Conservation (phyloP, 1,284 basidiomycete species). For the Hypsizygus ulmarius region DNA sequence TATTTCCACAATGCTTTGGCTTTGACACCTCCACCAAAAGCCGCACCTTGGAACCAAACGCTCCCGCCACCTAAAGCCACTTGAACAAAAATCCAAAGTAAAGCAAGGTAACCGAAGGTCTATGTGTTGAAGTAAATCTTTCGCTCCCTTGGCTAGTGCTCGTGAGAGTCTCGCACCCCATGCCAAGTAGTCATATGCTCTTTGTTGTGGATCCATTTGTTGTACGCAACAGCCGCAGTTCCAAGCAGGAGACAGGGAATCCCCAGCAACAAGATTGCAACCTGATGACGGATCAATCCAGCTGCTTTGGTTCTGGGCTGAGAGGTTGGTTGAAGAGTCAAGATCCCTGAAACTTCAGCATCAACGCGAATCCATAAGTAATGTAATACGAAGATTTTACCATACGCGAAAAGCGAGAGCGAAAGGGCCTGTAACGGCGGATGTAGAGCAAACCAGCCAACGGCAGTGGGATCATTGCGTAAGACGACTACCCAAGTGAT, state of each 20-base stretch:
- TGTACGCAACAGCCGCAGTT: slow-evolving; percentile 49
- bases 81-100: slow-evolving; percentile 57
- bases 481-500: slow-evolving; percentile 57
- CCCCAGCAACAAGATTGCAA: slow-evolving; percentile 50
- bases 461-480: slow-evolving; percentile 42
- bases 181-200: slow-evolving; percentile 68
- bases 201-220: slow-evolving; percentile 47
- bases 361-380: not conserved
- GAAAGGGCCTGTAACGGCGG: slow-evolving; percentile 59
- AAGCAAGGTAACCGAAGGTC: slow-evolving; percentile 56
- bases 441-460: slow-evolving; percentile 66
- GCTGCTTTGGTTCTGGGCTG: slow-evolving; percentile 63
- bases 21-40: slow-evolving; percentile 62
- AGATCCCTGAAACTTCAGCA: slow-evolving; percentile 46
- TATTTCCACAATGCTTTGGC: slow-evolving; percentile 77
- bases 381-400: slow-evolving; percentile 33
- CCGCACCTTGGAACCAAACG: slow-evolving; percentile 63
- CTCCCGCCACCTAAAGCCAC: slow-evolving; percentile 58
- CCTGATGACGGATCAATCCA: slow-evolving; percentile 63
- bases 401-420: slow-evolving; percentile 55
- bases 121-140: slow-evolving; percentile 22
- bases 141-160: slow-evolving; percentile 7
- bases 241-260: slow-evolving; percentile 56
- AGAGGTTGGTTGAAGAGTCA: slow-evolving; percentile 74
- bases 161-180: slow-evolving; percentile 43